Evolutionary conservation across 352 stramenopile species (phyloP).

Genomic region (Globisporangium viniferum): DNA sequence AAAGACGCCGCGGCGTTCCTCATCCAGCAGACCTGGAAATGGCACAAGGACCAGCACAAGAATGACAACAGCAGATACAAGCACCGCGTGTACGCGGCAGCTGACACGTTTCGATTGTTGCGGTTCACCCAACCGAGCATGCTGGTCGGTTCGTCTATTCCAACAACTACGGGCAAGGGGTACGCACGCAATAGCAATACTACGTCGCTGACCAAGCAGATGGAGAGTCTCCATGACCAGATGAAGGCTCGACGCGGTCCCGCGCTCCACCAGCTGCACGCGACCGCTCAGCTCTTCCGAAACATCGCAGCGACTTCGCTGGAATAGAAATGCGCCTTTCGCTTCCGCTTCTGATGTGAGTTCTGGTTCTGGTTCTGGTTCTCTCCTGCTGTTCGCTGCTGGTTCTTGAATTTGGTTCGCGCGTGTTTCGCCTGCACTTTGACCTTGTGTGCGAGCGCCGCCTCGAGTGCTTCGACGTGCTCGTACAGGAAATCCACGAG

Average conservation of each 20-base stretch:
- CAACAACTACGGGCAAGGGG: background rate
- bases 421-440: constrained; percentile 20
- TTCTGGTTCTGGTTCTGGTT: background rate
- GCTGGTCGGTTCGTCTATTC: constrained; percentile 4
- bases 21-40: constrained; percentile 43
- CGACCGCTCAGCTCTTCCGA: constrained; percentile 29
- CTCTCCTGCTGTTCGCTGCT: constrained; percentile 2
- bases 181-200: background rate
- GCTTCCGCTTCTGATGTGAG: constrained; percentile 5
- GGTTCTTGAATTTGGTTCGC: constrained; percentile 8
- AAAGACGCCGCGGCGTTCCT: constrained; percentile 41
- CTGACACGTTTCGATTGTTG: constrained; percentile 43
- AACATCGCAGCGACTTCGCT: constrained; percentile 52
- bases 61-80: constrained; percentile 23
- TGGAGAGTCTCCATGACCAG: constrained; percentile 19
- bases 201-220: constrained; percentile 19
- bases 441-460: constrained; percentile 31
- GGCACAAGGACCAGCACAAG: constrained; percentile 18
- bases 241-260: constrained; percentile 10
- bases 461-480: constrained; percentile 59
- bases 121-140: constrained; percentile 40
- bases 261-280: constrained; percentile 14
- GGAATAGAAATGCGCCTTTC: constrained; percentile 56
- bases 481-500: constrained; percentile 66
- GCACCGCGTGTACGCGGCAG: constrained; percentile 38